Percentiles rank a stretch among this genome's conserved stretches.
Conservation (phyloP, 2,329 filamentous ascomycete species). For the Esteya vermicola region DNA sequence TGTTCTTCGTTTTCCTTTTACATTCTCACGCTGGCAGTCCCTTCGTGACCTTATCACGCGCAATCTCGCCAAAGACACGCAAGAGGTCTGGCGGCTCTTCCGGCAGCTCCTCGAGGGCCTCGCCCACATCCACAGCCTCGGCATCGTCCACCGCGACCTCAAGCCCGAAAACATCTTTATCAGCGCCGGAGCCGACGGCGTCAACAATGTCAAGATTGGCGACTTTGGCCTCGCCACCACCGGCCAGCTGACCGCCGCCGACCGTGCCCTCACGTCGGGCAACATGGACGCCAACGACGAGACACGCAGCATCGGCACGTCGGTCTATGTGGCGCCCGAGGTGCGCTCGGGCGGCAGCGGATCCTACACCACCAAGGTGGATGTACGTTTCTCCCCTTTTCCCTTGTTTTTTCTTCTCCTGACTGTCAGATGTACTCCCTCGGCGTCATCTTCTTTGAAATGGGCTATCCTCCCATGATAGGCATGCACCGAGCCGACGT, state of each 20-base stretch:
- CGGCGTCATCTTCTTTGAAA: constrained; percentile 96
- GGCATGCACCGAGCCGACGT: constrained; percentile 51
- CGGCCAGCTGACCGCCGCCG: constrained; percentile 39
- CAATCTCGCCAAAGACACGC: constrained; percentile 56
- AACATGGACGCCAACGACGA: constrained; percentile 44
- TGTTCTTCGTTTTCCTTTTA: constrained; percentile 5
- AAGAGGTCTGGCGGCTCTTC: constrained; percentile 81
- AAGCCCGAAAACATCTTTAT: constrained; percentile 99
- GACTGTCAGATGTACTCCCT: constrained; percentile 71
- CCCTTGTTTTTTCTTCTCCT: background rate
- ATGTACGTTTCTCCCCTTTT: constrained; percentile 31
- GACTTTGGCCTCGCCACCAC: constrained; percentile 93
- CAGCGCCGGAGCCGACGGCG: constrained; percentile 48
- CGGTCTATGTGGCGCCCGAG: constrained; percentile 87
- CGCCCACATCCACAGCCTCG: constrained; percentile 75
- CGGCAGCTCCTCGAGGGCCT: constrained; percentile 84
- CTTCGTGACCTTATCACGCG: constrained; percentile 75
- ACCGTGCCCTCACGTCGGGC: constrained; percentile 9
- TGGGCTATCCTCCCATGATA: constrained; percentile 58
- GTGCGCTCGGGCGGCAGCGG: constrained; percentile 61
- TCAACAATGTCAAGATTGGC: constrained; percentile 86
- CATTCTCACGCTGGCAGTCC: constrained; percentile 38
- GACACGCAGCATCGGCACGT: constrained; percentile 60
- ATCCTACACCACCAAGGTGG: constrained; percentile 84
- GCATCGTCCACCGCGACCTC: constrained; percentile 88